phyloP scores from a whole-genome alignment of 805 yeast species.

The Myxozyma geophila region DNA sequence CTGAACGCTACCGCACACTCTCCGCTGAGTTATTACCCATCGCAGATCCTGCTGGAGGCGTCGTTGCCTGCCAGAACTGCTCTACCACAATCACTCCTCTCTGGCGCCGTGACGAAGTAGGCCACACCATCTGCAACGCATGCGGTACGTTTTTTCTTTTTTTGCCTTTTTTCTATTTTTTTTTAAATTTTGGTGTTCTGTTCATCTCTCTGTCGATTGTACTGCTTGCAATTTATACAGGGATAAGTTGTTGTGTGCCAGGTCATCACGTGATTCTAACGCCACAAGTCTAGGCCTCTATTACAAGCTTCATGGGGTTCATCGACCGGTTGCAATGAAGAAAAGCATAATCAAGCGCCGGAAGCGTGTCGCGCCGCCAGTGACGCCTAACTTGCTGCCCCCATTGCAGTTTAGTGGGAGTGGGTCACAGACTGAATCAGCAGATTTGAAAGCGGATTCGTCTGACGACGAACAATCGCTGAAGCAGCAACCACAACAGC shows the following conservation, averaged over 20 bases:
- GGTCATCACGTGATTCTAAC: constrained; percentile 14
- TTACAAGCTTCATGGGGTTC: constrained; percentile 72
- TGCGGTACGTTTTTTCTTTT: constrained; percentile 57
- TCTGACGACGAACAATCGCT: constrained; percentile 17
- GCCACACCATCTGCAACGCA: constrained; percentile 86
- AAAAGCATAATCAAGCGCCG: constrained; percentile 75
- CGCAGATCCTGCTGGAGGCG: constrained; percentile 44
- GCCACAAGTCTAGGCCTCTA: constrained; percentile 52
- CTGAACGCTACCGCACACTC: background rate
- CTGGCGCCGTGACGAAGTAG: constrained; percentile 82
- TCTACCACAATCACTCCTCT: constrained; percentile 83
- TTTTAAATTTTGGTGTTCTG: background rate
- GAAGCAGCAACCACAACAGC: background rate
- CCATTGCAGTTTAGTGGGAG: constrained; percentile 16
- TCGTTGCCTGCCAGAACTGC: constrained; percentile 82
- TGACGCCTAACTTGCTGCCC: constrained; percentile 28
- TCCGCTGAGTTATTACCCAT: constrained; percentile 1
- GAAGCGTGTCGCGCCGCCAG: constrained; percentile 51
- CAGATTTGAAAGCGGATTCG: constrained; percentile 4
- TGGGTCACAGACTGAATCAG: constrained; percentile 5
- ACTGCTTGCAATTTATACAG: too few relatives aligned
- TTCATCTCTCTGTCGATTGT: background rate
- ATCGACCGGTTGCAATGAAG: constrained; percentile 77
- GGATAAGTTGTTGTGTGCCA: background rate
- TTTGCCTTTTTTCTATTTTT: background rate